Percentiles rank a stretch among this genome's conserved stretches.
These are phyloP conservation scores for Cladosporium sp. DNA, from an alignment of 2,329 filamentous ascomycete genomes.

Conservation along the genomic window DNA sequence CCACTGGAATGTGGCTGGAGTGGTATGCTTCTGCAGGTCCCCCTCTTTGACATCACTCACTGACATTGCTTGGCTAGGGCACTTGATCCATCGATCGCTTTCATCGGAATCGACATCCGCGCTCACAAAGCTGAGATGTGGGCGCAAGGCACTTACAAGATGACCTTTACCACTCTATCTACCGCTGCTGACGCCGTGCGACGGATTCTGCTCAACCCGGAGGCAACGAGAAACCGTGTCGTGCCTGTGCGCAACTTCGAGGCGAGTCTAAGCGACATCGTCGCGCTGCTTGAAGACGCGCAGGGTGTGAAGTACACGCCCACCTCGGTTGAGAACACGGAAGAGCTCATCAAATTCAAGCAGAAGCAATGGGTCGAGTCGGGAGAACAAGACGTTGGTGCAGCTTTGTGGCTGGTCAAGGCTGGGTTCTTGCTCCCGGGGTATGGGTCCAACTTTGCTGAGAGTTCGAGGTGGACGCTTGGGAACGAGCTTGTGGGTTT, in stretches of 20 bases:
- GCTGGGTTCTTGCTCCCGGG: slow-evolving; percentile 25
- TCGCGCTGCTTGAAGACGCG: slow-evolving; percentile 66
- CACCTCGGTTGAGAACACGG: slow-evolving; percentile 27
- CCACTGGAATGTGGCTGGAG: slow-evolving; percentile 40
- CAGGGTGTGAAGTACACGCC: slow-evolving; percentile 60
- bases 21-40: slow-evolving; percentile 30
- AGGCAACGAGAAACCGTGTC: slow-evolving; percentile 37
- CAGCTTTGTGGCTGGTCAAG: slow-evolving; percentile 19
- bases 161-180: slow-evolving; percentile 34
- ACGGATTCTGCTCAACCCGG: slow-evolving; percentile 33
- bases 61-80: slow-evolving; percentile 26
- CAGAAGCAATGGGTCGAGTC: slow-evolving; percentile 20
- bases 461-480: slow-evolving; percentile 1
- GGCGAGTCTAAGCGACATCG: slow-evolving; percentile 61
- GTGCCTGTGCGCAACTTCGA: slow-evolving; percentile 69
- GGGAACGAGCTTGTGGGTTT: neutral
- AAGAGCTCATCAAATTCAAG: slow-evolving; percentile 20
- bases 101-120: slow-evolving; percentile 24
- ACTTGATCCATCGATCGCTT: slow-evolving; percentile 21
- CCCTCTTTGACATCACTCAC: slow-evolving; percentile 22
- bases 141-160: slow-evolving; percentile 37
- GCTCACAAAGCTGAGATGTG: slow-evolving; percentile 28
- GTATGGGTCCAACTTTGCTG: slow-evolving; percentile 22
- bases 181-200: slow-evolving; percentile 36
- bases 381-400: slow-evolving; percentile 20